Conservation (phyloP, 768 basidiomycete genomes). For the Tylopilus rubrobrunneus region DNA sequence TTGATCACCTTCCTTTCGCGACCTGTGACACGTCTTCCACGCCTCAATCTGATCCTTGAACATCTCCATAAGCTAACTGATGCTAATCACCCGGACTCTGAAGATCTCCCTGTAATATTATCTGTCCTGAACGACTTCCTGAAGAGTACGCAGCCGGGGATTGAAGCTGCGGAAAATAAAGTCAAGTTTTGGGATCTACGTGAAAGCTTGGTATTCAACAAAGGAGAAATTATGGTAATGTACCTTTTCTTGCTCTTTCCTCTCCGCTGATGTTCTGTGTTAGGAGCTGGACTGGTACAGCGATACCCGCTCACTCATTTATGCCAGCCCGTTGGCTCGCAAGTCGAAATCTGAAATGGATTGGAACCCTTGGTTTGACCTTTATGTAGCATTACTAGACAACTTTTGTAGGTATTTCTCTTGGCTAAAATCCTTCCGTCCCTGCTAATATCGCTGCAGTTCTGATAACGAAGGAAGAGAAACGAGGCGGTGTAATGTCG, state of each 20-base stretch:
- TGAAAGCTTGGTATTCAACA: slow-evolving; percentile 70
- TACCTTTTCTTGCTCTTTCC: background rate
- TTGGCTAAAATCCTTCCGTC: background rate
- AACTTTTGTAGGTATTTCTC: slow-evolving; percentile 58
- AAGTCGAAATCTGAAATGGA: slow-evolving; percentile 60
- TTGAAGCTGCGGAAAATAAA: slow-evolving; percentile 85
- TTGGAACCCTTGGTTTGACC: slow-evolving; percentile 68
- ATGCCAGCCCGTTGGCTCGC: slow-evolving; percentile 62
- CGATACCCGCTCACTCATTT: slow-evolving; percentile 67
- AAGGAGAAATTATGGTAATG: slow-evolving; percentile 78
- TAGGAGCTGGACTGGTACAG: slow-evolving; percentile 84
- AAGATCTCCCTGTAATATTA: slow-evolving; percentile 70
- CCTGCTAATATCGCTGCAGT: slow-evolving; percentile 39
- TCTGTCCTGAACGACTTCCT: slow-evolving; percentile 67
- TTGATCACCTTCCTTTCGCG: slow-evolving; percentile 79
- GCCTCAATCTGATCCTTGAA: slow-evolving; percentile 71
- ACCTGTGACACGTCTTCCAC: slow-evolving; percentile 84
- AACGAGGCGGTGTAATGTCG: slow-evolving; percentile 43
- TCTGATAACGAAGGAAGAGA: slow-evolving; percentile 61
- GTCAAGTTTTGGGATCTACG: slow-evolving; percentile 83
- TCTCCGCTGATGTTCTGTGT: slow-evolving; percentile 4
- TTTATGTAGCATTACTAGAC: slow-evolving; percentile 66
- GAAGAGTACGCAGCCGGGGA: slow-evolving; percentile 86
- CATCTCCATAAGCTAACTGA: slow-evolving; percentile 65
- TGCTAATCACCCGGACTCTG: slow-evolving; percentile 73